These are phyloP conservation scores for Oryza officinalis DNA, from an alignment of 176 grass and related monocot species.

Conservation along the genomic window DNA sequence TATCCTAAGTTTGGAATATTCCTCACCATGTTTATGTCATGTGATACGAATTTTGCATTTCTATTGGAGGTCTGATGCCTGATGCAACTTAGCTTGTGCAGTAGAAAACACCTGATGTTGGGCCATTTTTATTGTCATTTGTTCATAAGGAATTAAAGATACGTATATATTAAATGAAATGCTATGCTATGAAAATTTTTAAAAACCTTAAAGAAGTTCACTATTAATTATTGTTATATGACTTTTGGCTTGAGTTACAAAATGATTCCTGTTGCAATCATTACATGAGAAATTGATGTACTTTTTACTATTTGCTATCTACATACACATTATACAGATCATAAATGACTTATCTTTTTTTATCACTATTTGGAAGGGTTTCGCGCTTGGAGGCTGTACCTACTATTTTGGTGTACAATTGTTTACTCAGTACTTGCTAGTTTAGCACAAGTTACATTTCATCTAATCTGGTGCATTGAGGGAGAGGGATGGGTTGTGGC, in stretches of 20 bases:
- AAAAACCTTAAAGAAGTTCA: neutral
- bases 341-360: conserved; percentile 18
- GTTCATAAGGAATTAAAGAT: neutral
- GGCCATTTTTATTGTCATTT: conserved; percentile 2
- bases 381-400: conserved; percentile 67
- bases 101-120: neutral
- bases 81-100: conserved; percentile 1
- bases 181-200: neutral
- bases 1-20: neutral
- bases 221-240: neutral
- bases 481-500: conserved; percentile 64
- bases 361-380: conserved; percentile 56
- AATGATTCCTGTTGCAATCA: conserved; percentile 18
- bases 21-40: neutral
- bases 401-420: conserved; percentile 66
- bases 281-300: neutral
- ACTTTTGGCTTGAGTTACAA: conserved; percentile 7
- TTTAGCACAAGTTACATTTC: conserved; percentile 72
- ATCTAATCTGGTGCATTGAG: conserved; percentile 81
- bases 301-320: conserved; percentile 8
- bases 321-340: neutral
- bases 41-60: neutral
- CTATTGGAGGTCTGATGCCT: neutral
- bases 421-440: conserved; percentile 79
- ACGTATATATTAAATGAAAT: neutral